Evolutionary conservation across 2,329 filamentous ascomycete genomes (phyloP).

Genomic region (Akanthomyces lecanii): DNA sequence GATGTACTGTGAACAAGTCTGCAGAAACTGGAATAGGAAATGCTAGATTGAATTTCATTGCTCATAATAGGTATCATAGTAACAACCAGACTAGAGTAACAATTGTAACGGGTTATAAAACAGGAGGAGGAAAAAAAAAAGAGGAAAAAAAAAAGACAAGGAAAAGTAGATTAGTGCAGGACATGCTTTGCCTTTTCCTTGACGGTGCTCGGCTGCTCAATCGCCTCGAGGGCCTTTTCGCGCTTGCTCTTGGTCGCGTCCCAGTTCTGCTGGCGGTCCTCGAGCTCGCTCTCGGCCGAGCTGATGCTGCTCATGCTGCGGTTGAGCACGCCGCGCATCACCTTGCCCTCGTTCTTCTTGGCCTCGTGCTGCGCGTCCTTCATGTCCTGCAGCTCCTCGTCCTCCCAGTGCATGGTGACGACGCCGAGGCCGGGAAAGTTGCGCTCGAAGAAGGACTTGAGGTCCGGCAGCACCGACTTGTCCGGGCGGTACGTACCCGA

Average conservation of each 20-base stretch:
- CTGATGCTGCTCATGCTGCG: slow-evolving; percentile 50
- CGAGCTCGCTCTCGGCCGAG: slow-evolving; percentile 50
- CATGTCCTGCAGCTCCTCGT: slow-evolving; percentile 66
- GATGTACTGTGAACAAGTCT: too few species aligned
- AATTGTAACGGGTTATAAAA: background rate
- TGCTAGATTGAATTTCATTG: background rate
- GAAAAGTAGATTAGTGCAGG: background rate
- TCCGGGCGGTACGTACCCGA: slow-evolving; percentile 90
- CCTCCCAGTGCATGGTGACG: slow-evolving; percentile 72
- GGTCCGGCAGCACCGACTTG: slow-evolving; percentile 64
- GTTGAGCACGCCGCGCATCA: slow-evolving; percentile 54
- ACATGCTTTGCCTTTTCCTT: slow-evolving; percentile 31
- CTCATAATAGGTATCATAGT: slow-evolving; percentile 12
- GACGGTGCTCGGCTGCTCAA: slow-evolving; percentile 46
- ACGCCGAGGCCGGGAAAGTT: slow-evolving; percentile 78
- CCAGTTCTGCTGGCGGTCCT: slow-evolving; percentile 38
- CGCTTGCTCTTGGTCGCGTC: slow-evolving; percentile 44
- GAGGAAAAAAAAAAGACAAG: background rate
- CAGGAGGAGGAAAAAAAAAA: background rate
- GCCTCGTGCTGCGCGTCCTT: slow-evolving; percentile 70
- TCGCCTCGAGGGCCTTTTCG: slow-evolving; percentile 46
- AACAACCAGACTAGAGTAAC: background rate
- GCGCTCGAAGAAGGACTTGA: slow-evolving; percentile 64
- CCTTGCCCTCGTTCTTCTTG: slow-evolving; percentile 61
- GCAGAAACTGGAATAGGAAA: background rate